phyloP scores from a whole-genome alignment of 1,139 yeast species.

The Candida sp. region DNA sequence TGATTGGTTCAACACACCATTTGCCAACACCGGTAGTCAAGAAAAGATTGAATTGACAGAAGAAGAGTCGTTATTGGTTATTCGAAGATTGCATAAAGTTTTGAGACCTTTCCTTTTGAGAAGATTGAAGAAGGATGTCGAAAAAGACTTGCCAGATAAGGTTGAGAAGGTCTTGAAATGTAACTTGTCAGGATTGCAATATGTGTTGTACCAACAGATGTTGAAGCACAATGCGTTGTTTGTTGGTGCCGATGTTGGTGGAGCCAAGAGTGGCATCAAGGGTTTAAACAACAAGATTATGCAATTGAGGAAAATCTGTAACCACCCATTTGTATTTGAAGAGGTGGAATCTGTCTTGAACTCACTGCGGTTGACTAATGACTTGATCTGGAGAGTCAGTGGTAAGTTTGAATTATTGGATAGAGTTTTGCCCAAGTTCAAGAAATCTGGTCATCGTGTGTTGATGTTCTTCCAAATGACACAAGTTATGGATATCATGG shows the following conservation, averaged over 20 bases:
- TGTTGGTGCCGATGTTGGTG: conserved; percentile 45
- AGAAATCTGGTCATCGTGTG: conserved; percentile 78
- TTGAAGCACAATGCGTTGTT: conserved; percentile 67
- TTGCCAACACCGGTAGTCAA: conserved; percentile 82
- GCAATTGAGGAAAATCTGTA: conserved; percentile 97
- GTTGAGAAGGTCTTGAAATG: conserved; percentile 96
- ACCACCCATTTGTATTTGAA: conserved; percentile 98
- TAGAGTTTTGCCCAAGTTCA: conserved; percentile 74
- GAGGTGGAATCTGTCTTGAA: conserved; percentile 90
- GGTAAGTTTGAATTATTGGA: conserved; percentile 85
- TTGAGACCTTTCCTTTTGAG: conserved; percentile 93
- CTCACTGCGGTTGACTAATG: conserved; percentile 72
- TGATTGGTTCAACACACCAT: conserved; percentile 89
- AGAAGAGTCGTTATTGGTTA: conserved; percentile 94
- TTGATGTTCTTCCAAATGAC: conserved; percentile 89
- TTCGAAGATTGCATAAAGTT: conserved; percentile 95
- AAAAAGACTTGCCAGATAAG: conserved; percentile 94
- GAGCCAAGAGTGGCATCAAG: conserved; percentile 58
- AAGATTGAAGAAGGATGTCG: conserved; percentile 96
- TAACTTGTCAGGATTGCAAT: conserved; percentile 89
- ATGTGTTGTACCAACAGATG: conserved; percentile 80
- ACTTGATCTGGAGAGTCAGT: conserved; percentile 73
- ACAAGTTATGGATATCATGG: conserved; percentile 89
- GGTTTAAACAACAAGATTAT: conserved; percentile 91
- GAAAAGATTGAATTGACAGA: conserved; percentile 81